Evolutionary conservation across 2,329 filamentous ascomycete genomes (phyloP), one percentile per base, ranked within the genome.

Genomic region (Trichothecium roseum): DNA sequence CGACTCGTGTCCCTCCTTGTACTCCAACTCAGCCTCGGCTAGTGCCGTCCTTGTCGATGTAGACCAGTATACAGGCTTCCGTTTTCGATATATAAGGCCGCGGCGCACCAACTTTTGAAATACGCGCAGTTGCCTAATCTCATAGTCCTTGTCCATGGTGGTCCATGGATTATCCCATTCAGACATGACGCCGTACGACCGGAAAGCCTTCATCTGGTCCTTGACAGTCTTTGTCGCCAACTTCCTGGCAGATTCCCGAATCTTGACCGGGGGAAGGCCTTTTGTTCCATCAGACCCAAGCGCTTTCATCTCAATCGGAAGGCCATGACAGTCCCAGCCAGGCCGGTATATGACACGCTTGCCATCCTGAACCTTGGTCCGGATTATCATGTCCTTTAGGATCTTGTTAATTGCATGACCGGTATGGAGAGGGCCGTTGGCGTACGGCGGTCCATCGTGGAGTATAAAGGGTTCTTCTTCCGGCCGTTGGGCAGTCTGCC

Each of bases 401-500:
- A 96, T 81, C 63, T 98, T 98, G 61, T 98, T 98, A 53, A 98
- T 66, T 26, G 91, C 87, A 66, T 98, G 91, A 3, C 91, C 91
- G 41, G 93, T 78, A 52, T 98, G 91, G 8, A 98, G 72, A 30
- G 72, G 74, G 12, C 91, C 91, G 62, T 98, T 98, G 43, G 91
- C 91, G 56, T 96, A 98, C 0, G 91, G 91, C 0, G 91, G 91
- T 1, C 91, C 91, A 76, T 98, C 91, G 53, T 96, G 91, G 8
- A 98, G 68, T 2, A 87, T 66, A 45, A 96, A 98, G 0, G 70
- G 66, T 30, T 74, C 59, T 26, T 72, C 59, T 31, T 70, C 60
- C 3, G 72, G 63, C 43, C 75, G 62, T 40, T 68, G 61, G 37
- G 58, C 55, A 42, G 69, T 67, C 65, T 98, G 91, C 88, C 88